Evolutionary conservation across 1,139 yeast species (phyloP).

Genomic region (Meyerozyma guilliermondii): DNA sequence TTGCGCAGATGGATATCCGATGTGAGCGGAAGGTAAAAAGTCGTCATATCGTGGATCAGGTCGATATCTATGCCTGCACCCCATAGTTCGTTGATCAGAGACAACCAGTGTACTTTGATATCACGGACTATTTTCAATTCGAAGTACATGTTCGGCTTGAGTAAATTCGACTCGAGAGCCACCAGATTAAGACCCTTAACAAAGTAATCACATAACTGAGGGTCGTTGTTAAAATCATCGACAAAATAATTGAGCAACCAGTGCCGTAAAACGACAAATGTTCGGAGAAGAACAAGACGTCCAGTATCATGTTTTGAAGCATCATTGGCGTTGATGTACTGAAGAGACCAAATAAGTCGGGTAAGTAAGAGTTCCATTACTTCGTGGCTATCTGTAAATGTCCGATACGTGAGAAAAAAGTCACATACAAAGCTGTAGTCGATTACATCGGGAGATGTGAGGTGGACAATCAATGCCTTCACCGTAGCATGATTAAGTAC

Average conservation of each 20-base stretch:
- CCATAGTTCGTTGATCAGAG: conserved; percentile 32
- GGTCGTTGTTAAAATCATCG: conserved; percentile 57
- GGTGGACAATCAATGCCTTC: conserved; percentile 59
- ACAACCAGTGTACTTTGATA: conserved; percentile 40
- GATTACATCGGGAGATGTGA: conserved; percentile 74
- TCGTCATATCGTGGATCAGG: conserved; percentile 16
- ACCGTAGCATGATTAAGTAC: conserved; percentile 37
- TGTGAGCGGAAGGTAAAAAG: conserved; percentile 24
- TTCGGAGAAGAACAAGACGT: conserved; percentile 68
- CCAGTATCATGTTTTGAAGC: conserved; percentile 47
- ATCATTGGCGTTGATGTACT: conserved; percentile 29
- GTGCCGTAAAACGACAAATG: conserved; percentile 83
- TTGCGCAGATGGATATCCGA: conserved; percentile 16
- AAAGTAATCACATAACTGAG: conserved; percentile 42
- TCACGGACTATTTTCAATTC: conserved; percentile 43
- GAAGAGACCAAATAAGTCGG: conserved; percentile 72
- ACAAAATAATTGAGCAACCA: conserved; percentile 79
- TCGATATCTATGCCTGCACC: conserved; percentile 21
- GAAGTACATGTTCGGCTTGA: conserved; percentile 20
- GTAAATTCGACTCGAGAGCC: conserved; percentile 27
- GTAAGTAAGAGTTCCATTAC: conserved; percentile 58
- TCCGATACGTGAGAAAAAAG: conserved; percentile 78
- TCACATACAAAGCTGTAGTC: conserved; percentile 79
- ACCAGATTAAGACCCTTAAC: conserved; percentile 46
- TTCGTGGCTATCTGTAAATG: conserved; percentile 54